phyloP scores from a whole-genome alignment of 202 grass and related monocot genomes.

The Panicum hallii region DNA sequence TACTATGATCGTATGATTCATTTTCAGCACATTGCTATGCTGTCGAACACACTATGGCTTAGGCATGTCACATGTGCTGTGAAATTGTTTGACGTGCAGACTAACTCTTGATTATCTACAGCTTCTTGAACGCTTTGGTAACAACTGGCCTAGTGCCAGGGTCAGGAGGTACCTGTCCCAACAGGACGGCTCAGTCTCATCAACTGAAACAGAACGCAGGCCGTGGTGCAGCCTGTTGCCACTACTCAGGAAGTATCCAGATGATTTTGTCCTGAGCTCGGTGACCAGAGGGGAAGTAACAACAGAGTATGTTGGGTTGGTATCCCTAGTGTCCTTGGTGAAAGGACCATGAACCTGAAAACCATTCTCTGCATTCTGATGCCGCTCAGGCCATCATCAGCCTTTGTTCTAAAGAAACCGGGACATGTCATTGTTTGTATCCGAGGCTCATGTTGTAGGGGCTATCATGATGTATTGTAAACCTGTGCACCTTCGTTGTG shows the following conservation, averaged over 20 bases:
- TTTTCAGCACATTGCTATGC: background rate
- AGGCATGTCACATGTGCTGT: background rate
- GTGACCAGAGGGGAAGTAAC: conserved; percentile 14
- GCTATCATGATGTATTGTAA: conserved; percentile 15
- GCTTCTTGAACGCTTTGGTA: conserved; percentile 35
- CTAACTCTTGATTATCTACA: conserved; percentile 26
- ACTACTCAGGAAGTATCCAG: conserved; percentile 43
- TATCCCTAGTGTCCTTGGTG: background rate
- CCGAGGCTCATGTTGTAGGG: background rate
- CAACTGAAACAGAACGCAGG: conserved; percentile 15
- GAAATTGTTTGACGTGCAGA: background rate
- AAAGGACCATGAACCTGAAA: background rate
- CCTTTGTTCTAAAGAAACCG: background rate
- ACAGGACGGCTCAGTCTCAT: conserved; percentile 17
- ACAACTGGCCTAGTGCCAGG: conserved; percentile 2
- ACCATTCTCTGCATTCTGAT: background rate
- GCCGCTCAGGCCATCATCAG: background rate
- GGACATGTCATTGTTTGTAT: background rate
- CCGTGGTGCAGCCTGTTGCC: conserved; percentile 40
- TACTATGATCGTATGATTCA: background rate
- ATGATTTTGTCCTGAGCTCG: conserved; percentile 30
- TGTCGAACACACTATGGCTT: background rate
- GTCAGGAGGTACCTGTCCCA: conserved; percentile 28
- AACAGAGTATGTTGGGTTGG: conserved; percentile 40
- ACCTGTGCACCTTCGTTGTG: conserved; percentile 6